A percentile compares a stretch with the other conserved stretches of the same genome.
Evolutionary conservation across 116 monocot genomes (phyloP).

Genomic region (Papilionanthe hybrid): DNA sequence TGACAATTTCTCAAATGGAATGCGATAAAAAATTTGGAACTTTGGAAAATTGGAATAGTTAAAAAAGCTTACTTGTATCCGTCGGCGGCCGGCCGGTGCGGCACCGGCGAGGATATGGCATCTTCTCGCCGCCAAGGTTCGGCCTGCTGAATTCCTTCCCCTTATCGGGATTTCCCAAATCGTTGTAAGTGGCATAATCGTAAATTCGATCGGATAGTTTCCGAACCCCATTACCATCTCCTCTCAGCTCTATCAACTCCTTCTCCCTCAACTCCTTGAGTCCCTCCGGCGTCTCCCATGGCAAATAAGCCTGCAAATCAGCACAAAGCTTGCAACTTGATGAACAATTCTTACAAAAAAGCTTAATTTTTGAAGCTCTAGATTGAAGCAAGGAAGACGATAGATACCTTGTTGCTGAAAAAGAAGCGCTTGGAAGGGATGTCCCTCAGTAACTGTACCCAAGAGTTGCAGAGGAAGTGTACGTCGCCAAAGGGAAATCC

Average conservation of each 20-base stretch:
- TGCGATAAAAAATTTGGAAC: too few relatives aligned
- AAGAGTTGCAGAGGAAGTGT: constrained; percentile 80
- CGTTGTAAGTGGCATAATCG: constrained; percentile 77
- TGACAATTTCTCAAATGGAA: not conserved
- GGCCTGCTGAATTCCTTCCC: constrained; percentile 48
- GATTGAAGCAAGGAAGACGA: not conserved
- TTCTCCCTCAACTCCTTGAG: constrained; percentile 61
- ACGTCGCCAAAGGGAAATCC: constrained; percentile 57
- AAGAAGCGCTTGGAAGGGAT: constrained; percentile 52
- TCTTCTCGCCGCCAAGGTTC: constrained; percentile 55
- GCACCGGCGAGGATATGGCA: constrained; percentile 77
- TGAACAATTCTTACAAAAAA: not conserved
- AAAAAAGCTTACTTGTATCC: constrained; percentile 42
- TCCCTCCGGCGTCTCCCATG: constrained; percentile 72
- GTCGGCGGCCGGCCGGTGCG: constrained; percentile 70
- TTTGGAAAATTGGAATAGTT: too few relatives aligned
- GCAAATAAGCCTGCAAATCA: constrained; percentile 62
- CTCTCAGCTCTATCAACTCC: constrained; percentile 66
- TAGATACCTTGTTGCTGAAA: constrained; percentile 68
- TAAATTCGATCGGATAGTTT: constrained; percentile 70
- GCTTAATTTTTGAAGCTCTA: not conserved
- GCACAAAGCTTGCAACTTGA: not conserved
- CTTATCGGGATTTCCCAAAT: constrained; percentile 82
- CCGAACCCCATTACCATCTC: constrained; percentile 58
- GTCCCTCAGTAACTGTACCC: constrained; percentile 71